phyloP scores from a whole-genome alignment of 345 rosid species.

The Triadica sebifera region DNA sequence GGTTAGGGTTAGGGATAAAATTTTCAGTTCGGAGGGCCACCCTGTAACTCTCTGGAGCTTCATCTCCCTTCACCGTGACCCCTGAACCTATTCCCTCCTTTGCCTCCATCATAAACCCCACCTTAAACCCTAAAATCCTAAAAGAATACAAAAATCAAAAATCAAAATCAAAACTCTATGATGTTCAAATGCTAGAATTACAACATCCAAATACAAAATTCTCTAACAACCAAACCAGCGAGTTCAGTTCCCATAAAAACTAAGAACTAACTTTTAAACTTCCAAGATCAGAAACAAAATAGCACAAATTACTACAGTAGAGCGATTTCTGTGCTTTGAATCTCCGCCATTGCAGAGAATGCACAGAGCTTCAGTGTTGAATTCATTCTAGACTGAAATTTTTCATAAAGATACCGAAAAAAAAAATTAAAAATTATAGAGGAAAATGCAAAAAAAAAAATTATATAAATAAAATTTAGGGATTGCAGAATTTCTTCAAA shows the following conservation, averaged over 20 bases:
- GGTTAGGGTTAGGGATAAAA: conserved; percentile 26
- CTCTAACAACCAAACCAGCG: not conserved
- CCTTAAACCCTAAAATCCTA: conserved; percentile 25
- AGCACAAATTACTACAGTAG: not conserved
- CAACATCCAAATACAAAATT: conserved; percentile 6
- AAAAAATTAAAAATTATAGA: conserved; percentile 30
- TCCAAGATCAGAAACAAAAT: conserved; percentile 25
- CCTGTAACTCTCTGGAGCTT: conserved; percentile 46
- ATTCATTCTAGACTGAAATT: conserved; percentile 22
- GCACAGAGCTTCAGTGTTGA: conserved; percentile 45
- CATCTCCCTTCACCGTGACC: conserved; percentile 45
- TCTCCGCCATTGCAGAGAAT: conserved; percentile 47
- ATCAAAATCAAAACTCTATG: conserved; percentile 11
- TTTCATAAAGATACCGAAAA: conserved; percentile 19
- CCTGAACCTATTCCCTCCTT: conserved; percentile 48
- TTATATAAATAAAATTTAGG: conserved; percentile 36
- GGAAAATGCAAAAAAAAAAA: conserved; percentile 23
- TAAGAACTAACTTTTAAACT: conserved; percentile 17
- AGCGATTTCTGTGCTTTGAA: conserved; percentile 22
- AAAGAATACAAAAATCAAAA: conserved; percentile 25
- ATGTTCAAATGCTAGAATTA: conserved; percentile 11
- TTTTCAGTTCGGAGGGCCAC: conserved; percentile 54
- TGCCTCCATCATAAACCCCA: conserved; percentile 50
- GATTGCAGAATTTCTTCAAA: not conserved
- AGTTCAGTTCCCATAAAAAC: conserved; percentile 2